A percentile compares a stretch with the other conserved stretches of the same genome.
Evolutionary conservation across 441 rosid genomes (phyloP).

Genomic region (Gossypium lobatum): DNA sequence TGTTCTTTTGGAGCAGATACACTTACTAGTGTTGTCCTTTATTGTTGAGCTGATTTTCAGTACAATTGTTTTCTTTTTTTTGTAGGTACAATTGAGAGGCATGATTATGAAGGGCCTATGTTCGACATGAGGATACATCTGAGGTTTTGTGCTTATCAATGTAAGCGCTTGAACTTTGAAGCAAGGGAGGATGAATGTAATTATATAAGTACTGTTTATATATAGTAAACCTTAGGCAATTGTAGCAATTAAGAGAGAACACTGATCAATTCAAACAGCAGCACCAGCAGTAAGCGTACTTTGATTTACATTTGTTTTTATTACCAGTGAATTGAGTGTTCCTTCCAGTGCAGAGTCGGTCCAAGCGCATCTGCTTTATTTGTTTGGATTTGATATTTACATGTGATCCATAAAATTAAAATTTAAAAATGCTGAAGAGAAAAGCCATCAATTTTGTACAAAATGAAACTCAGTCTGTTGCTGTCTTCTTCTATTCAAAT

Average conservation of each 20-base stretch:
- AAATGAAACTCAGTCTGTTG: constrained; percentile 18
- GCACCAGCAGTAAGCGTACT: background rate
- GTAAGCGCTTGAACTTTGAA: background rate
- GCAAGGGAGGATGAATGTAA: background rate
- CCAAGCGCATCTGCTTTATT: constrained; percentile 25
- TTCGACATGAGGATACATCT: background rate
- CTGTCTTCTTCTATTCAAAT: constrained; percentile 11
- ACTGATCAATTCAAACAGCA: too few relatives aligned
- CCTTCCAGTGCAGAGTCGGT: background rate
- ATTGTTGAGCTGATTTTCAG: background rate
- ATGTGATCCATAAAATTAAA: constrained; percentile 4
- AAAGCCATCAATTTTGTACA: constrained; percentile 26
- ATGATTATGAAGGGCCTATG: background rate
- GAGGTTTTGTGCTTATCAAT: background rate
- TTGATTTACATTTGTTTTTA: constrained; percentile 5
- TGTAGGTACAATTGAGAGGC: background rate
- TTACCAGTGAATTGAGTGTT: background rate
- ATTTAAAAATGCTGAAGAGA: background rate
- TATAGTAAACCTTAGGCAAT: background rate
- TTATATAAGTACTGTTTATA: background rate
- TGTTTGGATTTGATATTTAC: constrained; percentile 26
- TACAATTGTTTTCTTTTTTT: background rate
- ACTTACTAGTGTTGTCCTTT: background rate
- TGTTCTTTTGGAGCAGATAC: background rate
- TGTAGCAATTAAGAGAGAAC: background rate